Evolutionary conservation across 2,329 filamentous ascomycete genomes (phyloP).

Genomic region (Colletotrichum viniferum): DNA sequence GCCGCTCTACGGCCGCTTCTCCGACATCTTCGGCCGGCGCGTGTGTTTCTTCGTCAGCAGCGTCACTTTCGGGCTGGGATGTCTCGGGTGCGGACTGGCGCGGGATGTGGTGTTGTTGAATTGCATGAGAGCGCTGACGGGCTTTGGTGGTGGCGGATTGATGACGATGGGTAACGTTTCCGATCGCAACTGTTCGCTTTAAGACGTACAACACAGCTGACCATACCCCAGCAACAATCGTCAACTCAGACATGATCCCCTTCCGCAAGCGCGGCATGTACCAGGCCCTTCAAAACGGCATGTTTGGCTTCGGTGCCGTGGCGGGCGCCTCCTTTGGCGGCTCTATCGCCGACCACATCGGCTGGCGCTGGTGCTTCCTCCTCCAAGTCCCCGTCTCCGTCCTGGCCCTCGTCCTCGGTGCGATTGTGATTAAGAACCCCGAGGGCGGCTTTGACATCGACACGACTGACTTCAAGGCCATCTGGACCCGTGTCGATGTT

Average conservation of each 20-base stretch:
- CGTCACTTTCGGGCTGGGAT: slow-evolving; percentile 64
- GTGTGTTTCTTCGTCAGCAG: slow-evolving; percentile 69
- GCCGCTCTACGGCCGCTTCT: slow-evolving; percentile 73
- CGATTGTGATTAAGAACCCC: slow-evolving; percentile 55
- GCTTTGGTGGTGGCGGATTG: slow-evolving; percentile 70
- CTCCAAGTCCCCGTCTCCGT: slow-evolving; percentile 65
- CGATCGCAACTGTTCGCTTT: too few species aligned
- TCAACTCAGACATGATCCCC: slow-evolving; percentile 68
- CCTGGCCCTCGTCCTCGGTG: slow-evolving; percentile 58
- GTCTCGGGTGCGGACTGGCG: slow-evolving; percentile 68
- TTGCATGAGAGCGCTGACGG: slow-evolving; percentile 68
- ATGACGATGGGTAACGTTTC: slow-evolving; percentile 66
- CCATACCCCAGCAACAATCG: slow-evolving; percentile 43
- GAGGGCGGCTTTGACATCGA: slow-evolving; percentile 30
- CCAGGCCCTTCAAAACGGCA: slow-evolving; percentile 63
- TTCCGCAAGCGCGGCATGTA: slow-evolving; percentile 62
- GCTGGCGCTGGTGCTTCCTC: slow-evolving; percentile 72
- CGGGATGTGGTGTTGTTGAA: slow-evolving; percentile 64
- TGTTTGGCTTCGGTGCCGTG: slow-evolving; percentile 66
- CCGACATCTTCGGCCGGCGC: slow-evolving; percentile 71
- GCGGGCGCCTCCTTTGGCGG: slow-evolving; percentile 69
- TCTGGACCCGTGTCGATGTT: slow-evolving; percentile 63
- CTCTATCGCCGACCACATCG: slow-evolving; percentile 65
- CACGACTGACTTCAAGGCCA: slow-evolving; percentile 33
- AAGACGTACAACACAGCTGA: neutral